Evolutionary conservation across 2,329 filamentous ascomycete genomes (phyloP), one percentile per base, ranked within the genome.

Genomic region (Epichloe sylvatica): DNA sequence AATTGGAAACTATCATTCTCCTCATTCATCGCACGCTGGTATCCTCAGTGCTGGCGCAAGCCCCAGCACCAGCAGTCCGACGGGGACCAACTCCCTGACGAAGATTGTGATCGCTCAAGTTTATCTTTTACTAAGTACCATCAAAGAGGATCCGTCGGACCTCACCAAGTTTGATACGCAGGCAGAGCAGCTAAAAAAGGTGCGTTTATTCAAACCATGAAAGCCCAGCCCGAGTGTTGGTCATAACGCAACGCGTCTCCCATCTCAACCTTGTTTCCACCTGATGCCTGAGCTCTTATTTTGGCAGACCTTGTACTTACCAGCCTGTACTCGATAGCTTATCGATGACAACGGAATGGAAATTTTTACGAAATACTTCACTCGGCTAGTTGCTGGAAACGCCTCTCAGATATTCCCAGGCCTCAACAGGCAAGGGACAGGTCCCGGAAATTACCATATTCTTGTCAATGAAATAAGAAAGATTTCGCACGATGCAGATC

Each of bases 311-410:
- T 40, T 52, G 25, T 40, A 45, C 55, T 63, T 46, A 65, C 54
- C n/a, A 40, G 34, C 25, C 15, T 33, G 44, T 41, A 38, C 23
- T 11, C 45, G 39, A 36, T 56, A 95, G 86, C 82, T 97, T 66
- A 84, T 97, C 72, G 84, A 95, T 80, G 90, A 91, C 62, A 84
- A 94, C 89, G 90, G 90, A 64, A 98, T 98, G 91, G 94, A 98
- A 76, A 89, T 96, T 64, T 96, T 90, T 67, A 83, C 87, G 53
- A 94, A 90, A 74, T 96, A 92, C 69, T 94, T 98, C 70, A 83
- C 88, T 68, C 87, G 91, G 69, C 76, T 97, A 65, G 80, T 98
- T 63, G 85, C 84, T 68, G 83, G 84, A 70, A 96, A 96, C 80
- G 88, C 90, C 60, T 74, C 83, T 55, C 84, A 92, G 62, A 92